Evolutionary conservation across 176 grass and related monocot species (phyloP), one percentile per base, ranked within the genome.

Genomic region (Avena insularis): DNA sequence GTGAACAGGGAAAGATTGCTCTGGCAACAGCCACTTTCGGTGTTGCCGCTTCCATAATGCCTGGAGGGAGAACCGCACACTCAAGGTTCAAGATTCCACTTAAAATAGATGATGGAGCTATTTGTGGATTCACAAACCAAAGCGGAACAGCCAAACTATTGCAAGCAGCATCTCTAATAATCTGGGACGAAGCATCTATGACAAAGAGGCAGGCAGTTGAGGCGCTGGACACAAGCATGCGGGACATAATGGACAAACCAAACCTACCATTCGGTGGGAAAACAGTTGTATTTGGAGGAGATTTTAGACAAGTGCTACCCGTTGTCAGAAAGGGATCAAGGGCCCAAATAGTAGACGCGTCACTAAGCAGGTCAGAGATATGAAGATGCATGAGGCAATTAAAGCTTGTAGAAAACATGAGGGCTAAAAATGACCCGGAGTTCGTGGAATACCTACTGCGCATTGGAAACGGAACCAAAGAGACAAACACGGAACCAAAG

Each of bases 1-100:
- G 59, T 10, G 20, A 12, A 27, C 62, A 65, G 11, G 23, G 23
- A 1, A 65, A 66, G 8, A 47, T 47, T 9, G 46, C 46, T 47
- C 46, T 47, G 7, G 46, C 46, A 10, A 47, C 46, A 10, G 25
- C 62, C 1, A 65, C 62, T 13, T 65, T 25, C n/a, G 62, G 62
- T 65, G 62, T 65, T 65, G 62, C 7, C 12, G 62, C 23, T 65
- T 65, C 62, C 25, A 65, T 65, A 65, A 65, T 65, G 62, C 46
- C 46, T 47, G 9, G 46, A 47, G 46, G 46, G 46, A 47, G 46
- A 47, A 47, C 8, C 46, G 46, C 46, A 47, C 46, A 47, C 46
- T 47, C 46, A 2, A 47, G 46, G 46, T 47, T 47, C 46, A 47
- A 47, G 25, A 65, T 65, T 25, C n/a, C 62, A 31, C 62, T 65